Conservation (phyloP, 805 yeast genomes). For the Yamadazyma laniorum region DNA sequence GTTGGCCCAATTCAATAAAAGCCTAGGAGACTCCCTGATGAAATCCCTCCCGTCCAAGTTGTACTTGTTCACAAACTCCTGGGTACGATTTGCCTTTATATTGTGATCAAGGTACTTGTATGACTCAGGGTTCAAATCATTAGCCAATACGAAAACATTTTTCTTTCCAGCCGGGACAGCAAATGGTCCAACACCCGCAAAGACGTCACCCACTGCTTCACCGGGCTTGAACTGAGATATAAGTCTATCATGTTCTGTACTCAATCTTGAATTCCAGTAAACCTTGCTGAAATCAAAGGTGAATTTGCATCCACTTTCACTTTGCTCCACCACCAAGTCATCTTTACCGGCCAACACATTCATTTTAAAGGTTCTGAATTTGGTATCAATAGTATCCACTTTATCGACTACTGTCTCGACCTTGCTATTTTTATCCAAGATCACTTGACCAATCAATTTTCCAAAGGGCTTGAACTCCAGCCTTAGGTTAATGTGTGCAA, state of each 20-base stretch:
- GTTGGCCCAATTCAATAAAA: constrained; percentile 48
- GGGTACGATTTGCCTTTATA: constrained; percentile 60
- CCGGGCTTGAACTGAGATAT: constrained; percentile 60
- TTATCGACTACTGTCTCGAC: constrained; percentile 91
- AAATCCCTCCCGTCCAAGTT: constrained; percentile 84
- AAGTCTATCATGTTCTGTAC: constrained; percentile 88
- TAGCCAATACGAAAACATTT: constrained; percentile 77
- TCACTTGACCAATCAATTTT: constrained; percentile 79
- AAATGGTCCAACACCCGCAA: constrained; percentile 99
- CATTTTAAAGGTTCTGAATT: constrained; percentile 91
- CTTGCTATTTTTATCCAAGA: constrained; percentile 80
- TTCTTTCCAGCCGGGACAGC: constrained; percentile 94
- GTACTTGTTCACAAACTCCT: constrained; percentile 54
- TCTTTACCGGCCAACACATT: constrained; percentile 85
- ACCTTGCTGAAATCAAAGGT: constrained; percentile 89
- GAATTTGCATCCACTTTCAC: constrained; percentile 83
- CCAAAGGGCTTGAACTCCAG: constrained; percentile 85
- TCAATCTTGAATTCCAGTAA: constrained; percentile 95
- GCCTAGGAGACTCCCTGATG: constrained; percentile 57
- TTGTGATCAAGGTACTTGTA: constrained; percentile 68
- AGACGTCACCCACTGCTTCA: constrained; percentile 86
- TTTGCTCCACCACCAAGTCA: constrained; percentile 76
- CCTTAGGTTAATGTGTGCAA: constrained; percentile 87
- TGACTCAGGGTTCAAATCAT: constrained; percentile 90
- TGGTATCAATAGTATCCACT: constrained; percentile 79